Evolutionary conservation across 495 filamentous ascomycete species (phyloP).

Genomic region (Trichoderma orchidacearum): DNA sequence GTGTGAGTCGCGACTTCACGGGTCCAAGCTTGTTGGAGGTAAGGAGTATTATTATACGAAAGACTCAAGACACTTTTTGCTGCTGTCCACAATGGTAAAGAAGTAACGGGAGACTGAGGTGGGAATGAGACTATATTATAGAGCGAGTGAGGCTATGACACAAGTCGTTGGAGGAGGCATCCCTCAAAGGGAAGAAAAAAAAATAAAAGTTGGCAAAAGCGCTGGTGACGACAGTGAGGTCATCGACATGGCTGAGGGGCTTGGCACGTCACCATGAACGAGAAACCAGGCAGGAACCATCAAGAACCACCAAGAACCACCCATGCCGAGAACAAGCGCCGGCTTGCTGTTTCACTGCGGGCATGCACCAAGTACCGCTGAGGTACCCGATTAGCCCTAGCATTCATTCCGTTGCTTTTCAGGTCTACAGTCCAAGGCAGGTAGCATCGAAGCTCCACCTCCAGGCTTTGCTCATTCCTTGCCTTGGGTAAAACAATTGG

Average conservation of each 20-base stretch:
- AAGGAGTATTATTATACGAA: background rate
- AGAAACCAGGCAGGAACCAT: background rate
- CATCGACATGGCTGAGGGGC: background rate
- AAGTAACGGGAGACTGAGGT: too few species aligned
- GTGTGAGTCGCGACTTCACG: too few species aligned
- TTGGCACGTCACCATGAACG: background rate
- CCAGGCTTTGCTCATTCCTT: too few species aligned
- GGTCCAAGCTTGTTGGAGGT: too few species aligned
- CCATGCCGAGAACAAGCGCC: background rate
- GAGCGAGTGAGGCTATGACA: background rate
- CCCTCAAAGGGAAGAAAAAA: background rate
- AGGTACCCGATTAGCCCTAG: background rate
- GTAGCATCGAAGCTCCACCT: too few species aligned
- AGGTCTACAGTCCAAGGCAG: too few species aligned
- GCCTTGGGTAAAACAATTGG: too few species aligned
- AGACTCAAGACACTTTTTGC: background rate
- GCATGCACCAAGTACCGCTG: background rate
- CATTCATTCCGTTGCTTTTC: too few species aligned
- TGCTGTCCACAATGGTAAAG: background rate
- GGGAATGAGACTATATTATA: background rate
- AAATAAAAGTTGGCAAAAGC: background rate
- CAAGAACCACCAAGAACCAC: too few species aligned
- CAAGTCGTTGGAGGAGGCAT: too few species aligned
- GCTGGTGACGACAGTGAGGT: background rate
- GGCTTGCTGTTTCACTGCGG: background rate